These are phyloP conservation scores for Dactylellina haptotyla DNA, from an alignment of 2,329 filamentous ascomycete species.

Conservation along the genomic window DNA sequence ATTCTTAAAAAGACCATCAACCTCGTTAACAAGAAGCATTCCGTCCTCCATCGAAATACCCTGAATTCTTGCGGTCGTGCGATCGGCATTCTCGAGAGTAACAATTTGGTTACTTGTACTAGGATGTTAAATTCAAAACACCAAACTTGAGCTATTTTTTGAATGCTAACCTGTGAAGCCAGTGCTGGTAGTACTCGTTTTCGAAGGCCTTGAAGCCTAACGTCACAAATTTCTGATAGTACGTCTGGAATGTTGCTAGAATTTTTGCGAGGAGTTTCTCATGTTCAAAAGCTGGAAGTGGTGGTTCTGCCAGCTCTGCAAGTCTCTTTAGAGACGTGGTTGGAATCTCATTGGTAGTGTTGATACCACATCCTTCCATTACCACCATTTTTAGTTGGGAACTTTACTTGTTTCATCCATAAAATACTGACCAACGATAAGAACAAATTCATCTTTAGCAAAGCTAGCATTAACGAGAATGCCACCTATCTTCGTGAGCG, in stretches of 20 bases:
- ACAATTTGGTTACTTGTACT: slow-evolving; percentile 66
- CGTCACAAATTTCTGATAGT: slow-evolving; percentile 79
- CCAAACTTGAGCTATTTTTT: neutral
- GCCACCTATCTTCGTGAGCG: slow-evolving; percentile 89
- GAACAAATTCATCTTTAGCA: slow-evolving; percentile 82
- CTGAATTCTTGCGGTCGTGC: slow-evolving; percentile 77
- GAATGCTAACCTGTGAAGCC: slow-evolving; percentile 79
- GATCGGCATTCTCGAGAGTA: slow-evolving; percentile 82
- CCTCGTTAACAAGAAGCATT: slow-evolving; percentile 82
- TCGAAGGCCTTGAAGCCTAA: slow-evolving; percentile 81
- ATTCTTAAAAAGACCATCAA: slow-evolving; percentile 75
- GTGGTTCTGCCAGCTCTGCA: slow-evolving; percentile 61
- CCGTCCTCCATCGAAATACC: slow-evolving; percentile 95
- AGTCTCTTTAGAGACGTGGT: slow-evolving; percentile 83
- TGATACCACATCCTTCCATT: slow-evolving; percentile 71
- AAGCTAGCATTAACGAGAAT: slow-evolving; percentile 92
- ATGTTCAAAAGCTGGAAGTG: slow-evolving; percentile 70
- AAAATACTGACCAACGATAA: slow-evolving; percentile 69
- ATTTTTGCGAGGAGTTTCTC: slow-evolving; percentile 86
- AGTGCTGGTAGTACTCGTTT: slow-evolving; percentile 79
- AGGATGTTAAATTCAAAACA: slow-evolving; percentile 61
- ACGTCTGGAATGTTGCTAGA: slow-evolving; percentile 77
- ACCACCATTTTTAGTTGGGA: neutral
- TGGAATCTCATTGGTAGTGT: slow-evolving; percentile 82
- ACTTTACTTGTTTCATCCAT: too few species aligned